A percentile compares a stretch with the other conserved stretches of the same genome.
Conservation (phyloP, 1,284 basidiomycete species). For the Caloboletus firmus region DNA sequence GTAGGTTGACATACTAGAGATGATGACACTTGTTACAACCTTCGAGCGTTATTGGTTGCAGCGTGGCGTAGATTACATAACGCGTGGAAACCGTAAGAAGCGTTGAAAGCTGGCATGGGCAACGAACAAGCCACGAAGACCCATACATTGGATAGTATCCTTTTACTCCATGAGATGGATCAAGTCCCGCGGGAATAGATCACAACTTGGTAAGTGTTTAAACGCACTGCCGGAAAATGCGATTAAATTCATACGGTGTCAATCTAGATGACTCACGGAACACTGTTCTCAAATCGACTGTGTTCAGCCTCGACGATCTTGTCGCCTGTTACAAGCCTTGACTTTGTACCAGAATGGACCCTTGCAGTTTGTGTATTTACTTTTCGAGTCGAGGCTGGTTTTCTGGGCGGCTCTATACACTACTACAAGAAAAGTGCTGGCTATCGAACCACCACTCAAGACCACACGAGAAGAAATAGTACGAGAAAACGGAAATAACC, state of each 20-base stretch:
- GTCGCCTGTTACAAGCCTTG: not conserved
- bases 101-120: no score
- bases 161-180: not conserved
- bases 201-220: not conserved
- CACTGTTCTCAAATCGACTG: not conserved
- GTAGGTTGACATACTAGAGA: not conserved
- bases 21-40: not conserved
- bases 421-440: no score
- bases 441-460: not conserved
- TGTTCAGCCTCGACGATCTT: not conserved
- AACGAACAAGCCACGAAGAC: not conserved
- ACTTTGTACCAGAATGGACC: not conserved
- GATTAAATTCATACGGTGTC: not conserved
- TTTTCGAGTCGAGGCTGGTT: not conserved
- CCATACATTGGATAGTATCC: not conserved
- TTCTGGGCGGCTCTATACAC: not conserved
- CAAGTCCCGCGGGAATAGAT: no score
- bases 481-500: no score
- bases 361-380: not conserved
- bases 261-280: no score
- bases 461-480: not conserved
- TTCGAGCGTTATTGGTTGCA: not conserved
- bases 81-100: no score
- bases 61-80: not conserved
- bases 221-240: not conserved